These are phyloP conservation scores for Cicer yamashitae DNA, from an alignment of 306 rosid species.

Conservation along the genomic window DNA sequence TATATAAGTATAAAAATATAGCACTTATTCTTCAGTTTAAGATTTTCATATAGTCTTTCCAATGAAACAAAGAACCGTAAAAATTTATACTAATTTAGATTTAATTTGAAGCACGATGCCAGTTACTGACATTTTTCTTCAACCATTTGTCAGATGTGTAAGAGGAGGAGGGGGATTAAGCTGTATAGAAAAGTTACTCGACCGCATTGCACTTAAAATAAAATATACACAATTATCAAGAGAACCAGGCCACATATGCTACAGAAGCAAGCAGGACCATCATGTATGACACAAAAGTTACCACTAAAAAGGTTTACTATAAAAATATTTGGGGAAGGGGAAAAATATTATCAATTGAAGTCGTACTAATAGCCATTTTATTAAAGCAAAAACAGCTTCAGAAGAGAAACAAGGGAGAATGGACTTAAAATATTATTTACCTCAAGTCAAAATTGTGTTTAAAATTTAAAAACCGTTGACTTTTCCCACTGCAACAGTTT, in stretches of 20 bases:
- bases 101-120: too few relatives aligned
- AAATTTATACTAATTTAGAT: too few relatives aligned
- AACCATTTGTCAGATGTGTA: too few relatives aligned
- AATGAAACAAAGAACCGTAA: too few relatives aligned
- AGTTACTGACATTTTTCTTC: too few relatives aligned
- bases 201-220: neutral
- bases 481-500: slow-evolving; percentile 93
- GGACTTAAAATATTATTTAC: slow-evolving; percentile 46
- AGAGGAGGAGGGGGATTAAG: too few relatives aligned
- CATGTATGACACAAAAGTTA: slow-evolving; percentile 13
- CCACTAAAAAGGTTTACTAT: neutral
- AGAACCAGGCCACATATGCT: slow-evolving; percentile 16
- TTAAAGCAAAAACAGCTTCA: slow-evolving; percentile 5
- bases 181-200: neutral
- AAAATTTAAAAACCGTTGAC: slow-evolving; percentile 63
- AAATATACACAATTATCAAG: neutral
- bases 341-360: too few relatives aligned
- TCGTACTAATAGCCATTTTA: too few relatives aligned
- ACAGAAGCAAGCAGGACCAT: slow-evolving; percentile 10
- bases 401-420: slow-evolving; percentile 27
- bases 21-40: too few relatives aligned
- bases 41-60: too few relatives aligned
- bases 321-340: neutral
- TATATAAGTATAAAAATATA: neutral
- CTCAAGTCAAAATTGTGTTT: slow-evolving; percentile 79